Conservation (phyloP, 176 grass and related monocot species). For the Pontederia paniculata region DNA sequence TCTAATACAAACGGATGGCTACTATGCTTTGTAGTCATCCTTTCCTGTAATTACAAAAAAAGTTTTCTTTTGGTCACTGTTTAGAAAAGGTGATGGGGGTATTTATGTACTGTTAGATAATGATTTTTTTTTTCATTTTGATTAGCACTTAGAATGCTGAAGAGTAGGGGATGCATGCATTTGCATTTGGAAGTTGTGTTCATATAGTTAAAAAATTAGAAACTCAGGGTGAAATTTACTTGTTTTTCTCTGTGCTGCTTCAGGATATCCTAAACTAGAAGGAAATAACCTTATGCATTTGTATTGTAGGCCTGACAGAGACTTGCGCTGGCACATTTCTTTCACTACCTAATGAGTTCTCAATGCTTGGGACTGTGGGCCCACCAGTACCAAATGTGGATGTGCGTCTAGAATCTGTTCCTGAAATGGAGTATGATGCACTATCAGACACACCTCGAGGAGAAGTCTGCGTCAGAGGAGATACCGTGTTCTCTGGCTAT, state of each 20-base stretch:
- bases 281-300: slow-evolving; percentile 3
- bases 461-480: slow-evolving; percentile 76
- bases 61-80: too few relatives aligned
- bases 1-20: too few relatives aligned
- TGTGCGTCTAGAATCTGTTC: slow-evolving; percentile 67
- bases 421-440: slow-evolving; percentile 87
- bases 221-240: background rate
- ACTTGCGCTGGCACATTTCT: slow-evolving; percentile 67
- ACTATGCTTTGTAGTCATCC: too few relatives aligned
- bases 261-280: background rate
- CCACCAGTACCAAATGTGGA: slow-evolving; percentile 56
- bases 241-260: background rate
- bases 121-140: background rate
- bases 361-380: slow-evolving; percentile 81
- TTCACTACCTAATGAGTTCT: slow-evolving; percentile 50
- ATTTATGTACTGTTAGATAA: background rate
- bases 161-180: background rate
- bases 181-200: too few relatives aligned
- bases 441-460: slow-evolving; percentile 48
- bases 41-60: too few relatives aligned
- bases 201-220: too few relatives aligned
- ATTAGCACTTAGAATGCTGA: background rate
- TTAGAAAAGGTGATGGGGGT: too few relatives aligned
- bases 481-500: slow-evolving; percentile 72
- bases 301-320: slow-evolving; percentile 71